phyloP scores from a whole-genome alignment of 2,329 filamentous ascomycete species.

The Monosporascus sp. region DNA sequence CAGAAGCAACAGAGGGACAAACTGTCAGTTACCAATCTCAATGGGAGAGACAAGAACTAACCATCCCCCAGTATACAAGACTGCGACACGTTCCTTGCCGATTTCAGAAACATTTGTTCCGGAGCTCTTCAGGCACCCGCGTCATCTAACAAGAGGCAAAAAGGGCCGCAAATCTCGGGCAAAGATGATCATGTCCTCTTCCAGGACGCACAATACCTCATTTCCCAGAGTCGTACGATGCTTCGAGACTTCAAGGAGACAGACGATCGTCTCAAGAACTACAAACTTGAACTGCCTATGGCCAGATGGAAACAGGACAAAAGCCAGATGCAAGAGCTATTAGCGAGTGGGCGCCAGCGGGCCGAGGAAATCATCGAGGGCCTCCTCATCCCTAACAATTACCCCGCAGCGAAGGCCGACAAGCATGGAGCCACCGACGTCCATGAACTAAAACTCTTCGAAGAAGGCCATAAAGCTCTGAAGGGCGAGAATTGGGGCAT shows the following conservation, averaged over 20 bases:
- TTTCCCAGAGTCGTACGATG: conserved; percentile 19
- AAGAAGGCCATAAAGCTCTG: conserved; percentile 16
- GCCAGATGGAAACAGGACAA: conserved; percentile 29
- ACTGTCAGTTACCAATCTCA: not conserved
- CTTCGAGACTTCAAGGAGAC: conserved; percentile 23
- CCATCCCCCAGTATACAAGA: conserved; percentile 6
- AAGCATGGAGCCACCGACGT: conserved; percentile 15
- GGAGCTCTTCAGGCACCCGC: not conserved
- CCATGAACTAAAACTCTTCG: conserved; percentile 25
- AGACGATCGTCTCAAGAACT: conserved; percentile 18
- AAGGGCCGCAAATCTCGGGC: not conserved
- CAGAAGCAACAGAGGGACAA: conserved; percentile 21
- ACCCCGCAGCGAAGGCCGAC: conserved; percentile 8
- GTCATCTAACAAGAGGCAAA: not conserved
- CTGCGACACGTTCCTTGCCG: conserved; percentile 3
- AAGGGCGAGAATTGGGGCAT: conserved; percentile 21
- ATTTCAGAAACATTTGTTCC: conserved; percentile 14
- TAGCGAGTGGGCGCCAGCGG: conserved; percentile 25
- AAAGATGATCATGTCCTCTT: conserved; percentile 21
- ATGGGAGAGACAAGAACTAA: conserved; percentile 1
- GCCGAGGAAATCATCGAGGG: conserved; percentile 25
- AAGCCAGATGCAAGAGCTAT: conserved; percentile 24
- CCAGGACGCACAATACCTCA: conserved; percentile 14
- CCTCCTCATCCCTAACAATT: conserved; percentile 14
- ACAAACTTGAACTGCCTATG: conserved; percentile 18